These are phyloP conservation scores for Bremia lactucae DNA, from an alignment of 352 stramenopile species.

Conservation along the genomic window DNA sequence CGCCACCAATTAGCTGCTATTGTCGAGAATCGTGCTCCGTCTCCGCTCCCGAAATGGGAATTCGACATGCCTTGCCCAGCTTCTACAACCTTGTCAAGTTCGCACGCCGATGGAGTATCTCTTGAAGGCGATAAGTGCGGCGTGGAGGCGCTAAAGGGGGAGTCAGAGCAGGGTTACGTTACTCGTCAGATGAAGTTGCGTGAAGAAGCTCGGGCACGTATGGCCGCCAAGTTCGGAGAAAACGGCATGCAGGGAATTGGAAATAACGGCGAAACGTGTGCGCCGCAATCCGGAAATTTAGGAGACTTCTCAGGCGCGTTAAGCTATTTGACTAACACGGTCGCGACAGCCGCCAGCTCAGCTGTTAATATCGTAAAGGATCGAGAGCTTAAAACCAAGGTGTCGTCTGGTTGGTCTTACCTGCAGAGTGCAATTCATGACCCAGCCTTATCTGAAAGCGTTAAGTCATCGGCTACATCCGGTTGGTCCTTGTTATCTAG, in stretches of 20 bases:
- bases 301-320: conserved; percentile 59
- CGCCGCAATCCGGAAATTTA: conserved; percentile 28
- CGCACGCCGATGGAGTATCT: conserved; percentile 15
- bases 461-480: conserved; percentile 71
- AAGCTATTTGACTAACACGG: conserved; percentile 61
- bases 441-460: conserved; percentile 52
- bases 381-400: conserved; percentile 61
- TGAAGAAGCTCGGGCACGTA: conserved; percentile 65
- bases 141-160: conserved; percentile 72
- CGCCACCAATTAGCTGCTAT: conserved; percentile 45
- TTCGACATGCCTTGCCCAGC: conserved; percentile 28
- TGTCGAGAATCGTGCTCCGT: conserved; percentile 42
- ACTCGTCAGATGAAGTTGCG: conserved; percentile 57
- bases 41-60: conserved; percentile 58
- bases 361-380: conserved; percentile 67
- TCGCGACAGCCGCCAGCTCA: conserved; percentile 50
- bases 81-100: conserved; percentile 25
- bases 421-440: conserved; percentile 66
- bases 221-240: conserved; percentile 72
- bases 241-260: conserved; percentile 72
- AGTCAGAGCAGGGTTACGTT: conserved; percentile 71
- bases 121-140: conserved; percentile 41
- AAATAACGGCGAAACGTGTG: conserved; percentile 50
- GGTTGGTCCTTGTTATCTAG: conserved; percentile 67
- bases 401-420: conserved; percentile 69